These are phyloP conservation scores for Dothideomycetes sp. DNA, from an alignment of 2,329 filamentous ascomycete genomes.

Conservation along the genomic window DNA sequence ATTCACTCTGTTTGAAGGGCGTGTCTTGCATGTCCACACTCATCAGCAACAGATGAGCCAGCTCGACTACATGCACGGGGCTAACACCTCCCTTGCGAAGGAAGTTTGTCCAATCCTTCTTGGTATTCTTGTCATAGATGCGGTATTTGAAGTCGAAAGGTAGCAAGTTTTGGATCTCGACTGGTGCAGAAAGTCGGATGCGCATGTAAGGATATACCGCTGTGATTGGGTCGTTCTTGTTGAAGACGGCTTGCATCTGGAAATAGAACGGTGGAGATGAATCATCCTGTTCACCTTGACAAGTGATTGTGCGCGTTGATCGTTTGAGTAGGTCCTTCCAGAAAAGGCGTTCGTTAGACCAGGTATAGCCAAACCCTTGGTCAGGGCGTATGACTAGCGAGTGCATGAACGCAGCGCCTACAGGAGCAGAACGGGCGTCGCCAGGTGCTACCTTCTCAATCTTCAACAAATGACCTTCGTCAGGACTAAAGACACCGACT, in stretches of 20 bases:
- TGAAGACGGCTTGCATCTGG: conserved; percentile 80
- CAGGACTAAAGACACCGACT: conserved; percentile 77
- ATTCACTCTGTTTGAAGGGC: conserved; percentile 87
- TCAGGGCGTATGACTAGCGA: conserved; percentile 81
- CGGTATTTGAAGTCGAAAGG: conserved; percentile 99
- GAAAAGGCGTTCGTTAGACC: conserved; percentile 82
- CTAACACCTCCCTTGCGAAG: conserved; percentile 92
- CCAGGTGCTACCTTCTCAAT: conserved; percentile 96
- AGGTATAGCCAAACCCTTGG: conserved; percentile 91
- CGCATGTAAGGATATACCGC: conserved; percentile 89
- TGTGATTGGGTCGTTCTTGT: conserved; percentile 73
- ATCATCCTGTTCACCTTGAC: conserved; percentile 75
- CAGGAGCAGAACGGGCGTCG: conserved; percentile 78
- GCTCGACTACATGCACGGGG: conserved; percentile 91
- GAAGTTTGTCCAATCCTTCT: conserved; percentile 99
- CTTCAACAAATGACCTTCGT: conserved; percentile 84
- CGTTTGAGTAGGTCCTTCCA: conserved; percentile 85
- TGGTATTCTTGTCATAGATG: conserved; percentile 97
- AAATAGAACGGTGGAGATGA: conserved; percentile 82
- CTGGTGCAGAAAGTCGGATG: conserved; percentile 79
- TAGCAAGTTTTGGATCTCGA: conserved; percentile 87
- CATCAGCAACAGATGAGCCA: conserved; percentile 84
- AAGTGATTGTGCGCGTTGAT: conserved; percentile 79
- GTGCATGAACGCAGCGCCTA: conserved; percentile 86
- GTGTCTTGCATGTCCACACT: conserved; percentile 97